Evolutionary conservation across 352 stramenopile species (phyloP).

Genomic region (Lagenidium sp.): DNA sequence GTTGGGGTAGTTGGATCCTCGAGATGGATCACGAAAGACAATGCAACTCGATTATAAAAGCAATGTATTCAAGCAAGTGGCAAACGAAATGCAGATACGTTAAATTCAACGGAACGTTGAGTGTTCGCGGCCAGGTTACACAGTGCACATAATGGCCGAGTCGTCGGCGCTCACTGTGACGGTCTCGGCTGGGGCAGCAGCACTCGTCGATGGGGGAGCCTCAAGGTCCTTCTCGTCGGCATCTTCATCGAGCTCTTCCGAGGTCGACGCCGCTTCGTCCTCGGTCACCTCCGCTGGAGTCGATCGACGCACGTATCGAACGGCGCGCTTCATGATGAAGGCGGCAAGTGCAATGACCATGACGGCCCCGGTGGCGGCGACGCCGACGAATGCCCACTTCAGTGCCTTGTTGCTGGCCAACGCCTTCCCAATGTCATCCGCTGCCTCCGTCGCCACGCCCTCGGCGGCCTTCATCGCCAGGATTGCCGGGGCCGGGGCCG

Average conservation of each 20-base stretch:
- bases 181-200: background rate
- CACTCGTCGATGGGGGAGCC: background rate
- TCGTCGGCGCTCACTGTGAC: background rate
- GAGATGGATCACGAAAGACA: slow-evolving; percentile 7
- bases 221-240: background rate
- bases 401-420: slow-evolving; percentile 9
- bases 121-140: background rate
- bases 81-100: background rate
- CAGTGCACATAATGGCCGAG: background rate
- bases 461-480: slow-evolving; percentile 1
- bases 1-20: too few species aligned
- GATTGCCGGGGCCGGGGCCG: background rate
- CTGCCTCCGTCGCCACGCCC: background rate
- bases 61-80: background rate
- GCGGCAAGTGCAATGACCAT: slow-evolving; percentile 18
- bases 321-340: slow-evolving; percentile 16
- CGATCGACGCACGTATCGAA: background rate
- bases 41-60: background rate
- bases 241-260: too few species aligned
- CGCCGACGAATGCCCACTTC: slow-evolving; percentile 8
- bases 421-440: slow-evolving; percentile 2
- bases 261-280: background rate
- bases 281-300: background rate
- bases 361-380: slow-evolving; percentile 15
- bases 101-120: background rate